A percentile compares a stretch with the other conserved stretches of the same genome.
Evolutionary conservation across 495 filamentous ascomycete genomes (phyloP).

Genomic region (Neurospora sp.): DNA sequence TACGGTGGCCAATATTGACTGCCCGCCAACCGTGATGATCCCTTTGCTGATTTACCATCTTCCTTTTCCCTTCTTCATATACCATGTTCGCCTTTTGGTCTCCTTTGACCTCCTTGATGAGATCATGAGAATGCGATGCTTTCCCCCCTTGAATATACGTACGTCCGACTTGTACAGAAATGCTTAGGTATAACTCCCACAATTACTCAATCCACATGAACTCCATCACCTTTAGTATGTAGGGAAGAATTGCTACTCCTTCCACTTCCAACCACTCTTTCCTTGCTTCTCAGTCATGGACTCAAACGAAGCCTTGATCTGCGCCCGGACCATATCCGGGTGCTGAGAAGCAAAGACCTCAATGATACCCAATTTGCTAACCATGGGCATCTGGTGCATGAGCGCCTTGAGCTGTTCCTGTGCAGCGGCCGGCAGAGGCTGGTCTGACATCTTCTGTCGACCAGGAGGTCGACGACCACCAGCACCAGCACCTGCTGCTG

Average conservation of each 20-base stretch:
- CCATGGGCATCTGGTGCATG: slow-evolving; percentile 12
- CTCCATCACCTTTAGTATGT: background rate
- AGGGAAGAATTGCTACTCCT: slow-evolving; percentile 9
- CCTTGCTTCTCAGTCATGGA: slow-evolving; percentile 12
- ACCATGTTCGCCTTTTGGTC: background rate
- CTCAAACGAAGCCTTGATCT: slow-evolving; percentile 21
- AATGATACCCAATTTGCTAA: slow-evolving; percentile 21
- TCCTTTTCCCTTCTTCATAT: background rate
- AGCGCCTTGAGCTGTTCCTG: slow-evolving; percentile 19
- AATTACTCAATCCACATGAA: background rate
- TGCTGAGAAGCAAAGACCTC: slow-evolving; percentile 17
- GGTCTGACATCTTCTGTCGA: slow-evolving; percentile 12
- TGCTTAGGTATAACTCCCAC: background rate
- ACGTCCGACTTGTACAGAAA: background rate
- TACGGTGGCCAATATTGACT: background rate
- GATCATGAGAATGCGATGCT: background rate
- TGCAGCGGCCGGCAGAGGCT: slow-evolving; percentile 9
- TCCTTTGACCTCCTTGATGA: background rate
- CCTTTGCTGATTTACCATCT: background rate
- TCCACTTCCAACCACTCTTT: slow-evolving; percentile 16
- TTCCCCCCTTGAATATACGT: background rate
- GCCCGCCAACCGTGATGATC: background rate
- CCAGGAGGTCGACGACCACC: background rate
- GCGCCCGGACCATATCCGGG: slow-evolving; percentile 3
- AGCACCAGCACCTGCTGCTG: background rate